Evolutionary conservation across 2,329 filamentous ascomycete species (phyloP), one percentile per base, ranked within the genome.

Genomic region (Ceratocystiopsis brevicomis): DNA sequence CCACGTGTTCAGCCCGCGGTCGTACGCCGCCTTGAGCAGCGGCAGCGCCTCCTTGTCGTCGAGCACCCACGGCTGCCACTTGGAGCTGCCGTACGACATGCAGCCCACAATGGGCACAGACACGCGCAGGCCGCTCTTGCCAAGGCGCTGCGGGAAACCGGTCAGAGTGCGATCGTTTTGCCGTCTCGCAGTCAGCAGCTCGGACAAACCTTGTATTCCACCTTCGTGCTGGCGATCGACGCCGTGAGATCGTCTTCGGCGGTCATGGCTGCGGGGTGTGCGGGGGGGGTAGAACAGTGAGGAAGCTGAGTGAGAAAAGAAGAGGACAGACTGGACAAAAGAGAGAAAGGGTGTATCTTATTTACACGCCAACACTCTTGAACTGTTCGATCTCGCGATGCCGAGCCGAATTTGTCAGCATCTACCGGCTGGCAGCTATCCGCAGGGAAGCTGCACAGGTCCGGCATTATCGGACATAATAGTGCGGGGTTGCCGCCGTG

Each of bases 11-110:
- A 78, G 59, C 16, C 73, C 73, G 16, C 58, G 57, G 47, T 78
- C 70, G 56, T 71, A 78, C 6, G 73, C 73, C 21, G 70, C 66
- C 56, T 77, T 72, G 45, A 78, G 65, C 4, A 78, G 56, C 3
- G 71, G 70, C 11, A 76, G 58, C 18, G 71, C 62, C 54, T 61
- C 41, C 10, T 33, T 36, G 21, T 44, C 47, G 39, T 67, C 58
- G 40, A 68, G 48, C 15, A 69, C 61, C 66, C 65, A 71, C 4
- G 56, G 51, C 40, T 63, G 60, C 67, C 67, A 71, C 35, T 64
- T 52, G 1, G 55, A 51, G 35, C 54, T 53, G 41, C 70, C 70
- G 46, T 66, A 65, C 47, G 59, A 63, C 69, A 74, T 73, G 40
- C 62, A 58, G 1, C 71, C 71, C 12, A 74, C 52, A 39, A 74